Base-by-base conservation (phyloP, 2,329 filamentous ascomycete genomes). In the Sclerotinia spermophila region DNA sequence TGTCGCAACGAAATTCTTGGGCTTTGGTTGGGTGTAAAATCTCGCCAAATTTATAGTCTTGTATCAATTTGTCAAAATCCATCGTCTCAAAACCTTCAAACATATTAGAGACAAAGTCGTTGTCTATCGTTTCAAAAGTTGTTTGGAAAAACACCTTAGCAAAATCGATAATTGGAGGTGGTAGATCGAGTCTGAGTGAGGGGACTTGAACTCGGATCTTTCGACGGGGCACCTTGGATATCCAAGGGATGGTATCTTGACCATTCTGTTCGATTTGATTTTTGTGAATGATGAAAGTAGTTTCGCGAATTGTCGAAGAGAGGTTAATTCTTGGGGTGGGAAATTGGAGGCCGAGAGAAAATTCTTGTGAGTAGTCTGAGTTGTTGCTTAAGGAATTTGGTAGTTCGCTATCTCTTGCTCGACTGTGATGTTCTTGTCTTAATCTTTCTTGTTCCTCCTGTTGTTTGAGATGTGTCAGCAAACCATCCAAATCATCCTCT, bases 401-500 rank as follows among this genome's bases (percentile, higher is more conserved):
- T 48, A 15, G 35, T 21, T 67, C 51, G 48, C 38, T 66, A 70
- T 70, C 68, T 45, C 24, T 30, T 66, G 33, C 55, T 45, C 35
- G 67, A 51, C 42, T 62, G 27, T 38, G 11, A 30, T 7, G 5
- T 27, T 48, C 53, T 17, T 33, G 13, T 24, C 24, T 13, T 30
- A 11, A 13, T 45, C 33, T 60, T 35, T 48, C 40, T 33, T 15
- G 10, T 27, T 40, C 33, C 3, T n/a, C 62, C 38, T 10, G n/a
- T 5, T 51, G n/a, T 51, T 51, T 24, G 44, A 38, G 21, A 4
- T 64, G n/a, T 11, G 27, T 5, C n/a, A 51, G 13, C 17, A 51
- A 51, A 51, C 27, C 24, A 27, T 27, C 48, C 13, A 51, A 27
- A 51, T 27, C 48, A 11, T 27, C 35, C 24, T 60, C 24, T 8